A percentile compares a stretch with the other conserved stretches of the same genome.
Evolutionary conservation across 306 rosid species (phyloP).

Genomic region (Quercus variabilis): DNA sequence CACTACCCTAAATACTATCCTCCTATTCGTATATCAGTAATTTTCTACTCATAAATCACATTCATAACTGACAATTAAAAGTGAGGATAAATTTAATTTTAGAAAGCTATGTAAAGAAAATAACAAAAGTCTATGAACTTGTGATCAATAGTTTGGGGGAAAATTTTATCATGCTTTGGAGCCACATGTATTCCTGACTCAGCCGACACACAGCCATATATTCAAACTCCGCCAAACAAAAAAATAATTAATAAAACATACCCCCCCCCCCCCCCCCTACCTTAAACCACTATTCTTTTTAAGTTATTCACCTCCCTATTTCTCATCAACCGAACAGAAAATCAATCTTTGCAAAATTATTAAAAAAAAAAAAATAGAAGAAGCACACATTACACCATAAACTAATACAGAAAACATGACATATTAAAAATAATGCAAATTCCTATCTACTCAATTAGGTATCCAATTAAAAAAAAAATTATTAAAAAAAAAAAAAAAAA

Average conservation of each 20-base stretch:
- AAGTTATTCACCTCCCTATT: background rate
- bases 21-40: too few species aligned
- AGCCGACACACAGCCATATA: constrained; percentile 58
- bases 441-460: background rate
- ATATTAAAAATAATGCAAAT: background rate
- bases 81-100: too few species aligned
- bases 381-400: constrained; percentile 1
- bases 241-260: constrained; percentile 12
- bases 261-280: background rate
- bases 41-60: too few species aligned
- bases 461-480: too few species aligned
- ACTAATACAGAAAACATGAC: background rate
- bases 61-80: too few species aligned
- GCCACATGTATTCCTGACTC: constrained; percentile 39
- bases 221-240: constrained; percentile 40
- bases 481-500: too few species aligned
- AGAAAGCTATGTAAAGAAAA: too few species aligned
- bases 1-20: too few species aligned
- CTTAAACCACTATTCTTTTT: constrained; percentile 10
- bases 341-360: constrained; percentile 4
- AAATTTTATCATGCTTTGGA: background rate
- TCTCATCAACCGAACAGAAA: constrained; percentile 18
- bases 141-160: background rate
- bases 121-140: too few species aligned
- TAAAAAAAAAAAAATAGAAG: background rate